These are phyloP conservation scores for Ceratobasidium sp. DNA, from an alignment of 1,284 basidiomycete species.

Conservation along the genomic window DNA sequence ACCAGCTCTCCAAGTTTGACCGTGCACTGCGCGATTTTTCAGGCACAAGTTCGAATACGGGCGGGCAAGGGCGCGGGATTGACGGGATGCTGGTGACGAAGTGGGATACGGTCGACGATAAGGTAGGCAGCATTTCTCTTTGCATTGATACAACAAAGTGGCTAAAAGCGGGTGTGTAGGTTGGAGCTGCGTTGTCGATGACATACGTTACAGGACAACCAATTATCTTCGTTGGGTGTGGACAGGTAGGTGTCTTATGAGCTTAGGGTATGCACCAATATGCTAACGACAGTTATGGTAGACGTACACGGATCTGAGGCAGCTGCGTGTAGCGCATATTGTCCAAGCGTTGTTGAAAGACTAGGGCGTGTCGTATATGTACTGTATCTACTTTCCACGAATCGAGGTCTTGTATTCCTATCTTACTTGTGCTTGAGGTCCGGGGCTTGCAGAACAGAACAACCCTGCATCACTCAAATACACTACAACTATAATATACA, in stretches of 20 bases:
- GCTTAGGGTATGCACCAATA: slow-evolving; percentile 18
- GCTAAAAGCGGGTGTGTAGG: slow-evolving; percentile 62
- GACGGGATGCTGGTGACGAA: slow-evolving; percentile 98
- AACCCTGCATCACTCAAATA: not conserved
- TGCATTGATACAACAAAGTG: too few relatives aligned
- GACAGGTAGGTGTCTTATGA: slow-evolving; percentile 73
- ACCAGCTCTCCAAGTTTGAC: slow-evolving; percentile 95
- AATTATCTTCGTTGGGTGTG: slow-evolving; percentile 96
- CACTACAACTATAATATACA: not conserved
- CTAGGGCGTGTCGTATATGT: slow-evolving; percentile 54
- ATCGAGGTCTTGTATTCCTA: too few relatives aligned
- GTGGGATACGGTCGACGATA: slow-evolving; percentile 97
- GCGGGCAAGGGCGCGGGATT: slow-evolving; percentile 84
- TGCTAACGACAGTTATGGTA: slow-evolving; percentile 55
- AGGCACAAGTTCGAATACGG: slow-evolving; percentile 59
- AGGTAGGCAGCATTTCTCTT: too few relatives aligned
- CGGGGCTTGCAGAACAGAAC: too few relatives aligned
- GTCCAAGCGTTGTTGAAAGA: slow-evolving; percentile 90
- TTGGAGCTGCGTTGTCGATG: slow-evolving; percentile 96
- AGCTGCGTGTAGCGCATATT: slow-evolving; percentile 91
- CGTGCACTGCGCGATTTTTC: slow-evolving; percentile 91
- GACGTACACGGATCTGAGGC: slow-evolving; percentile 95
- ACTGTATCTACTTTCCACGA: not conserved
- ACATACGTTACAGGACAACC: slow-evolving; percentile 97
- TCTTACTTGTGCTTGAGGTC: not conserved